These are phyloP conservation scores for Candida hispaniensis DNA, from an alignment of 805 yeast genomes.

Conservation along the genomic window DNA sequence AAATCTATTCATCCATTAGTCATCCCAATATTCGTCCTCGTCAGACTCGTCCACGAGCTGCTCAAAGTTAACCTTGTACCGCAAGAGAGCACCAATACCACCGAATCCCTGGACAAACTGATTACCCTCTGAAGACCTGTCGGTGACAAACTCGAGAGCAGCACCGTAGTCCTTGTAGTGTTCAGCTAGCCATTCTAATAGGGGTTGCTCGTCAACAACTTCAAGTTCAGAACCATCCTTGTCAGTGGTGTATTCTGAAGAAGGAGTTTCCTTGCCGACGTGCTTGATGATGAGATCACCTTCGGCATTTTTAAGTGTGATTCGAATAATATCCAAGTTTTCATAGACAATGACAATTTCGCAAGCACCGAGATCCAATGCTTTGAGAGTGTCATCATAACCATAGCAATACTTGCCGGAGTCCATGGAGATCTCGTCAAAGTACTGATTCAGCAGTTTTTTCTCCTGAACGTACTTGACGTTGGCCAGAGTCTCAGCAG, in stretches of 20 bases:
- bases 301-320: constrained; percentile 72
- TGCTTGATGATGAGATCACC: constrained; percentile 66
- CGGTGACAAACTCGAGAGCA: constrained; percentile 88
- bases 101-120: constrained; percentile 97
- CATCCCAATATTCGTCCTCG: constrained; percentile 63
- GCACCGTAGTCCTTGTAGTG: constrained; percentile 93
- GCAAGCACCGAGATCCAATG: constrained; percentile 91
- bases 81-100: constrained; percentile 94
- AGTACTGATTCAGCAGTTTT: constrained; percentile 82
- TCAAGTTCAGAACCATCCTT: constrained; percentile 88
- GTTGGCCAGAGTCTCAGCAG: constrained; percentile 93
- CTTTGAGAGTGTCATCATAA: constrained; percentile 91
- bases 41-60: constrained; percentile 83
- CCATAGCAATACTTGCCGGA: constrained; percentile 97
- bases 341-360: constrained; percentile 89
- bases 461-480: constrained; percentile 98
- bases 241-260: constrained; percentile 67
- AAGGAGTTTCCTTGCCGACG: constrained; percentile 61
- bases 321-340: constrained; percentile 76
- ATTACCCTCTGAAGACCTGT: constrained; percentile 95
- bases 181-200: constrained; percentile 97
- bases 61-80: constrained; percentile 95
- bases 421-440: constrained; percentile 96
- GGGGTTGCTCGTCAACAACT: constrained; percentile 66
- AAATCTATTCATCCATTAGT: too few species aligned